These are phyloP conservation scores for Pythium insidiosum DNA, from an alignment of 352 stramenopile genomes.

Conservation along the genomic window DNA sequence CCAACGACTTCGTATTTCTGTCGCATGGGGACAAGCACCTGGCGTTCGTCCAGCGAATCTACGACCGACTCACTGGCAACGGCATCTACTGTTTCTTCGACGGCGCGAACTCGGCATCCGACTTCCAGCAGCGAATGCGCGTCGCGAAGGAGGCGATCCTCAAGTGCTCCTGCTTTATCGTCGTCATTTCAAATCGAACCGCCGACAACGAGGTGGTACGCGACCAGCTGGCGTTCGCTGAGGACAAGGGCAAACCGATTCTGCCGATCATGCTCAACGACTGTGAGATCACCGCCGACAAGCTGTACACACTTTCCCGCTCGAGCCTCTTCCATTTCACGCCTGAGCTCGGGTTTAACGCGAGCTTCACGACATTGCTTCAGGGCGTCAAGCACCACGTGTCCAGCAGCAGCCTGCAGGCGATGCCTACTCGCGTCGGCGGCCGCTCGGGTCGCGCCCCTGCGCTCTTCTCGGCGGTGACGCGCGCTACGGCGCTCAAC, in stretches of 20 bases:
- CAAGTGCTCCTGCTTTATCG: constrained; percentile 64
- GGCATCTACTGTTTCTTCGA: constrained; percentile 47
- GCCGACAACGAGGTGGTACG: constrained; percentile 64
- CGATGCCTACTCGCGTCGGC: not conserved
- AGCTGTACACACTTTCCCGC: constrained; percentile 71
- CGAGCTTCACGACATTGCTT: constrained; percentile 55
- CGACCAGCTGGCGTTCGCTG: constrained; percentile 73
- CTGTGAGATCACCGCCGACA: constrained; percentile 61
- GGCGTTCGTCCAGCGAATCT: constrained; percentile 50
- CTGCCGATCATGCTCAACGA: constrained; percentile 73
- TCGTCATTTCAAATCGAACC: constrained; percentile 61
- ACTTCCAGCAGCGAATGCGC: constrained; percentile 60
- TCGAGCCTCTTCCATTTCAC: constrained; percentile 72
- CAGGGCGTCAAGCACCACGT: constrained; percentile 36
- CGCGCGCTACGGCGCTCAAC: constrained; percentile 10
- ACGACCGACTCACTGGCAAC: constrained; percentile 45
- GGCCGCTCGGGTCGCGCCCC: constrained; percentile 6
- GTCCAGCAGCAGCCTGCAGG: not conserved
- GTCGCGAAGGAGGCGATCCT: constrained; percentile 72
- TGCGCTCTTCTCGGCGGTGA: constrained; percentile 8
- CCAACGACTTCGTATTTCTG: constrained; percentile 60
- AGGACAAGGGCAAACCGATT: constrained; percentile 68
- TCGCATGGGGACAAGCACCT: constrained; percentile 64
- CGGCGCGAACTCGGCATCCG: constrained; percentile 25
- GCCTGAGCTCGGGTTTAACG: constrained; percentile 69